These are phyloP conservation scores for Phylloporus arenicola DNA, from an alignment of 768 basidiomycete species.

Conservation along the genomic window DNA sequence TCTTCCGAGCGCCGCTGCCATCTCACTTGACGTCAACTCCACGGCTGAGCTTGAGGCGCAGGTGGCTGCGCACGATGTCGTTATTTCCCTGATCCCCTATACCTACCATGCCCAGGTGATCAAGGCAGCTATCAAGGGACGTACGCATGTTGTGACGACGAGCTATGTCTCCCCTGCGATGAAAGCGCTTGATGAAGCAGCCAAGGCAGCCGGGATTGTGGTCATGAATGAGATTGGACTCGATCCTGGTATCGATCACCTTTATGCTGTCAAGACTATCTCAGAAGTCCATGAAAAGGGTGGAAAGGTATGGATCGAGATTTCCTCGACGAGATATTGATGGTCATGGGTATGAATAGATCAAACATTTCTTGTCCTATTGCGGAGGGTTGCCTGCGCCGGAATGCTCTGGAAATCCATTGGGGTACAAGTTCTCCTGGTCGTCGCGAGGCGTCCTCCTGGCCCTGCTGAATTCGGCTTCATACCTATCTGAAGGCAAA, in stretches of 20 bases:
- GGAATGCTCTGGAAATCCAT: slow-evolving; percentile 86
- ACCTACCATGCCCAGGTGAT: slow-evolving; percentile 86
- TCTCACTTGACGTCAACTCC: slow-evolving; percentile 78
- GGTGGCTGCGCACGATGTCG: slow-evolving; percentile 83
- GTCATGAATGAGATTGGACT: slow-evolving; percentile 98
- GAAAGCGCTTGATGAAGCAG: slow-evolving; percentile 76
- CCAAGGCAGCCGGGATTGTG: slow-evolving; percentile 82
- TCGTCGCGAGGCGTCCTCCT: slow-evolving; percentile 93
- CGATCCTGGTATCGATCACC: slow-evolving; percentile 91
- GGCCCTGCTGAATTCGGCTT: slow-evolving; percentile 86
- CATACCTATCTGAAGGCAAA: slow-evolving; percentile 66
- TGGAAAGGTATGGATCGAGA: slow-evolving; percentile 64
- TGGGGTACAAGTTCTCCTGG: slow-evolving; percentile 99
- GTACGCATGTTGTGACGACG: slow-evolving; percentile 93
- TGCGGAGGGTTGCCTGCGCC: slow-evolving; percentile 96
- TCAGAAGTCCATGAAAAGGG: slow-evolving; percentile 90
- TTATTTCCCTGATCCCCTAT: slow-evolving; percentile 97
- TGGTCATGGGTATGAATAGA: slow-evolving; percentile 34
- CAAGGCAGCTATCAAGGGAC: slow-evolving; percentile 74
- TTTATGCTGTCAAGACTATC: slow-evolving; percentile 93
- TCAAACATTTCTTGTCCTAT: slow-evolving; percentile 90
- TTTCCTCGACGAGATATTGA: background rate
- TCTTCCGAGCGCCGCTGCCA: slow-evolving; percentile 65
- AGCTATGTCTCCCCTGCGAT: slow-evolving; percentile 92
- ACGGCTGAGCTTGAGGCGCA: slow-evolving; percentile 68